Evolutionary conservation across 495 filamentous ascomycete species (phyloP).

Genomic region (Hamigera avellanea): DNA sequence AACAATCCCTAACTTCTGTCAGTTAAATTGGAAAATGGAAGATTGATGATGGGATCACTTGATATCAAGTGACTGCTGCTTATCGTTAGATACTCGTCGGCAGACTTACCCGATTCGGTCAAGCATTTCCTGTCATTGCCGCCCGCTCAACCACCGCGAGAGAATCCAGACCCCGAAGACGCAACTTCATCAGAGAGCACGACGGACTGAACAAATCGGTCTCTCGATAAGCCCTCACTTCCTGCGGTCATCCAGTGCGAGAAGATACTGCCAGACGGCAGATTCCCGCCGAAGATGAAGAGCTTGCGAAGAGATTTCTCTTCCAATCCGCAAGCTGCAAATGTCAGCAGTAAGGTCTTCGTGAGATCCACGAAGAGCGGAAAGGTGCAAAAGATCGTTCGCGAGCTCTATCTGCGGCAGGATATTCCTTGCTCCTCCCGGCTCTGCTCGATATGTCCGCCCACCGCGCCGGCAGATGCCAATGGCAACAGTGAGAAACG

Average conservation of each 20-base stretch:
- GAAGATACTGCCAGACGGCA: conserved; percentile 4
- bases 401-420: conserved; percentile 87
- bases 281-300: conserved; percentile 52
- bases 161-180: conserved; percentile 3
- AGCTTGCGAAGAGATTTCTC: conserved; percentile 70
- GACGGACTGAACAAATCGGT: not conserved
- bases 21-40: not conserved
- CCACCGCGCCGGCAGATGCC: conserved; percentile 62
- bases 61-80: not conserved
- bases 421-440: conserved; percentile 96
- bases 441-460: conserved; percentile 65
- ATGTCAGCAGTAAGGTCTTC: conserved; percentile 85
- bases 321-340: conserved; percentile 56
- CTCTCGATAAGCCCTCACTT: not conserved
- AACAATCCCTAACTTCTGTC: not conserved
- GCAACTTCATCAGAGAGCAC: not conserved
- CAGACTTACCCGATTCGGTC: conserved; percentile 14
- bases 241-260: not conserved
- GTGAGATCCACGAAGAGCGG: conserved; percentile 85
- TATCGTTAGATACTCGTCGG: conserved; percentile 2
- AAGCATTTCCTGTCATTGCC: conserved; percentile 3
- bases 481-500: conserved; percentile 52
- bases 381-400: conserved; percentile 97
- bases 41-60: no score
- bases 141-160: conserved; percentile 5